Conservation (phyloP, 1,139 yeast species). For the Diutina pseudorugosa region DNA sequence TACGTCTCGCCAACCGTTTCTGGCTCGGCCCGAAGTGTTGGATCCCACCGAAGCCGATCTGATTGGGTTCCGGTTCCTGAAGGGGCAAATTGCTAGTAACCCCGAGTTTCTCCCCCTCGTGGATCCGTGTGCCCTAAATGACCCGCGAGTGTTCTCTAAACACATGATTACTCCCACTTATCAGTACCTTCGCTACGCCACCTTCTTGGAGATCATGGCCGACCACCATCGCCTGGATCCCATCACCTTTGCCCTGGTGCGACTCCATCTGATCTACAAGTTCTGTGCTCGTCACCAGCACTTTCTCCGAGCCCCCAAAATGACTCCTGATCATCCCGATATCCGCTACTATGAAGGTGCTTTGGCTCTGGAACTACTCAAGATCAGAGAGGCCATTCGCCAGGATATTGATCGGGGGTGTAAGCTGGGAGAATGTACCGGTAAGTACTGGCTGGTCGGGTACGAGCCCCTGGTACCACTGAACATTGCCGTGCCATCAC, state of each 20-base stretch:
- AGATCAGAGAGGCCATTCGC: conserved; percentile 11
- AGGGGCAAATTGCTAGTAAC: conserved; percentile 1
- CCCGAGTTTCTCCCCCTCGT: conserved; percentile 14
- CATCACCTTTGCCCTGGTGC: conserved; percentile 20
- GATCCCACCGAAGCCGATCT: not conserved
- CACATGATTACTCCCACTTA: conserved; percentile 19
- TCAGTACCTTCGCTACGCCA: conserved; percentile 22
- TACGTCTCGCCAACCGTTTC: not conserved
- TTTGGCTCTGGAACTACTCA: conserved; percentile 21
- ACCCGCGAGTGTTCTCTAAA: conserved; percentile 13
- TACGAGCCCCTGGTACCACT: not conserved
- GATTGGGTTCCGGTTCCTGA: not conserved
- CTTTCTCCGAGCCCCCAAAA: not conserved
- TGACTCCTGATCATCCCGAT: conserved; percentile 3
- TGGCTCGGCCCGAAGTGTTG: not conserved
- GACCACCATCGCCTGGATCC: conserved; percentile 16
- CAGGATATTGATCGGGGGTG: not conserved
- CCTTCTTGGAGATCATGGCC: conserved; percentile 21
- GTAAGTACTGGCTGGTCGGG: not conserved
- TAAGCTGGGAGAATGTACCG: not conserved
- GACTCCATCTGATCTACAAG: conserved; percentile 26
- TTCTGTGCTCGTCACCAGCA: conserved; percentile 15
- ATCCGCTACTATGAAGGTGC: conserved; percentile 15
- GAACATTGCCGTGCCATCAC: not conserved
- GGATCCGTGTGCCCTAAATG: conserved; percentile 17